phyloP scores from a whole-genome alignment of 1,284 basidiomycete genomes.

The Cystobasidiaceae sp. region DNA sequence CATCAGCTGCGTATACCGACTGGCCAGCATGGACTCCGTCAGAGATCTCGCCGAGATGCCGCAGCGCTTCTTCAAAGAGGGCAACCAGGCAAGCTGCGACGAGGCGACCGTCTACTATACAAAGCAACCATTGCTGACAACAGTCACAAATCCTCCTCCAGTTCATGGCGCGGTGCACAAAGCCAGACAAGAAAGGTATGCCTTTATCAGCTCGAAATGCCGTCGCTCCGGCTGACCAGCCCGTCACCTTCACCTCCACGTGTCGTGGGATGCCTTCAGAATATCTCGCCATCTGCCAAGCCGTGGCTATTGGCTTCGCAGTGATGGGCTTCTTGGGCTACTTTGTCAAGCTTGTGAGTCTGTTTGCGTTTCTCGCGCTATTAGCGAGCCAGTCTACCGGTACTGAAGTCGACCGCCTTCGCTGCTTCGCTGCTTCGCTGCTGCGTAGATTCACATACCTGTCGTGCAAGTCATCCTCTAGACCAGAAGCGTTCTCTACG shows the following conservation, averaged over 20 bases:
- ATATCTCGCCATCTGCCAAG: constrained; percentile 84
- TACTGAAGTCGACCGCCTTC: not conserved
- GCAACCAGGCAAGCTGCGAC: constrained; percentile 67
- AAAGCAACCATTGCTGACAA: not conserved
- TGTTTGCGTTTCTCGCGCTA: too few relatives aligned
- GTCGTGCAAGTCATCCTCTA: constrained; percentile 21
- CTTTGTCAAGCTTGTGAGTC: constrained; percentile 41
- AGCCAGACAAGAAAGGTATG: constrained; percentile 83
- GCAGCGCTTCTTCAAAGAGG: constrained; percentile 85
- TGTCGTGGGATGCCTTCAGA: constrained; percentile 55
- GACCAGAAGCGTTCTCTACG: too few relatives aligned
- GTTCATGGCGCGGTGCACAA: constrained; percentile 96
- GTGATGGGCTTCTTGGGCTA: constrained; percentile 82
- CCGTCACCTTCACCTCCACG: not conserved
- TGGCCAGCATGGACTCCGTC: constrained; percentile 46
- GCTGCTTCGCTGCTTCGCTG: not conserved
- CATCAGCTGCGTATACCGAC: not conserved
- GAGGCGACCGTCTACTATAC: not conserved
- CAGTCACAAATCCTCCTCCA: constrained; percentile 44
- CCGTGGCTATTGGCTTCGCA: constrained; percentile 87
- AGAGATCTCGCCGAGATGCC: constrained; percentile 87
- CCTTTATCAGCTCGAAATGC: not conserved
- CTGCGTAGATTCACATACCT: constrained; percentile 8
- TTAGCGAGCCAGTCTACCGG: not conserved
- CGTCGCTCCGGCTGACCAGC: not conserved